phyloP scores from a whole-genome alignment of 2,329 filamentous ascomycete species.

The Aureobasidium sp. region DNA sequence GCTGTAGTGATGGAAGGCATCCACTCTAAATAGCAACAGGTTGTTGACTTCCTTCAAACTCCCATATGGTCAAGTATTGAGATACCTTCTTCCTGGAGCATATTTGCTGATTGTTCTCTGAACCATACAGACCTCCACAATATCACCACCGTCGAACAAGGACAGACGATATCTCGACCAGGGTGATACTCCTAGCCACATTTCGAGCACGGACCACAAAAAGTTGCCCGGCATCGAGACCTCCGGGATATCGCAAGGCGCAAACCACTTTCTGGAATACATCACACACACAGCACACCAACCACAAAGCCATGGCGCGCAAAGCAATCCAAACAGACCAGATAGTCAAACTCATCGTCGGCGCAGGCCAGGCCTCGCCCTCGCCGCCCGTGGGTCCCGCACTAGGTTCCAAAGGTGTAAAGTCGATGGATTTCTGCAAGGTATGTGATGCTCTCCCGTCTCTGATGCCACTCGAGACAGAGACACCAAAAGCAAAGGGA shows the following conservation, averaged over 20 bases:
- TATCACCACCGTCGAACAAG: not conserved
- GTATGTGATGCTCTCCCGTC: conserved; percentile 39
- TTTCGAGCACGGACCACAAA: not conserved
- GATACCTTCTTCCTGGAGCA: too few relatives aligned
- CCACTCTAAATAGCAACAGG: too few relatives aligned
- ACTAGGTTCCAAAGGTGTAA: conserved; percentile 93
- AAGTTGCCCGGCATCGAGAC: not conserved
- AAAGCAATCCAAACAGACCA: conserved; percentile 53
- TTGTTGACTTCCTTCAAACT: too few relatives aligned
- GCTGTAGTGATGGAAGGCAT: too few relatives aligned
- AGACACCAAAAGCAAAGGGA: not conserved
- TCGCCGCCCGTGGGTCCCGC: conserved; percentile 95
- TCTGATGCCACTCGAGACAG: not conserved
- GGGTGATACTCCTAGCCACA: not conserved
- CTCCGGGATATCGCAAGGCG: not conserved
- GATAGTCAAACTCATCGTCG: conserved; percentile 95
- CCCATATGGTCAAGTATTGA: too few relatives aligned
- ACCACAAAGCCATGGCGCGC: conserved; percentile 40
- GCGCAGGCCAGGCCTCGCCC: conserved; percentile 88
- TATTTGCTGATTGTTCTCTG: too few relatives aligned
- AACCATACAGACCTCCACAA: too few relatives aligned
- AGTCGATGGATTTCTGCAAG: conserved; percentile 99
- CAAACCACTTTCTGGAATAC: not conserved
- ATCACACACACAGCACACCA: not conserved
- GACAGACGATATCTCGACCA: not conserved